phyloP scores from a whole-genome alignment of 345 rosid species.

The Gossypium herbaceum region DNA sequence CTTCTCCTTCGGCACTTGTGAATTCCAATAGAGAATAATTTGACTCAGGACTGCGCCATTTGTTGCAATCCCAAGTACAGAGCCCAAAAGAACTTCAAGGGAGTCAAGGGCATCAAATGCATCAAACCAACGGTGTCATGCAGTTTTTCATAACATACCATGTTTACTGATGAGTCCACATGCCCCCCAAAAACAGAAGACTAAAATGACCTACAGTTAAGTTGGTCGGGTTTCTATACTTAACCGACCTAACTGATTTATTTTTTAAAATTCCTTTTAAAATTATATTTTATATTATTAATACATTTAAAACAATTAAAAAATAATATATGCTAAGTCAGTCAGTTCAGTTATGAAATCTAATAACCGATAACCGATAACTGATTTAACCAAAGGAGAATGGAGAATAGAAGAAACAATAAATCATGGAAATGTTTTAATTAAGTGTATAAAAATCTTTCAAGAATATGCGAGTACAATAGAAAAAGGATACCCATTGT shows the following conservation, averaged over 20 bases:
- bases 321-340: too few species aligned
- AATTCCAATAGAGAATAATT: conserved; percentile 51
- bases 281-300: too few species aligned
- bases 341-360: too few species aligned
- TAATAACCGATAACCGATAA: too few species aligned
- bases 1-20: conserved; percentile 48
- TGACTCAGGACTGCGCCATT: conserved; percentile 71
- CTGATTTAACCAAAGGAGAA: background rate
- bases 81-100: conserved; percentile 56
- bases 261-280: too few species aligned
- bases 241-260: too few species aligned
- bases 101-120: conserved; percentile 33
- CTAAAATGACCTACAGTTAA: too few species aligned
- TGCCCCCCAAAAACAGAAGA: background rate
- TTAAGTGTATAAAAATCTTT: background rate
- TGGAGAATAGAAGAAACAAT: background rate
- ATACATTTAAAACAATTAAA: too few species aligned
- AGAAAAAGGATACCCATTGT: conserved; percentile 63
- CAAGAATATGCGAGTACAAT: conserved; percentile 19
- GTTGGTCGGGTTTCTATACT: too few species aligned
- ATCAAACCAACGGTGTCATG: background rate
- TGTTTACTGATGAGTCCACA: background rate
- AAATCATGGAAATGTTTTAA: background rate
- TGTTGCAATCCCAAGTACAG: conserved; percentile 52
- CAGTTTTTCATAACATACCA: background rate